Conservation (phyloP, 148 eudicot genomes). For the Nepenthes gracilis region DNA sequence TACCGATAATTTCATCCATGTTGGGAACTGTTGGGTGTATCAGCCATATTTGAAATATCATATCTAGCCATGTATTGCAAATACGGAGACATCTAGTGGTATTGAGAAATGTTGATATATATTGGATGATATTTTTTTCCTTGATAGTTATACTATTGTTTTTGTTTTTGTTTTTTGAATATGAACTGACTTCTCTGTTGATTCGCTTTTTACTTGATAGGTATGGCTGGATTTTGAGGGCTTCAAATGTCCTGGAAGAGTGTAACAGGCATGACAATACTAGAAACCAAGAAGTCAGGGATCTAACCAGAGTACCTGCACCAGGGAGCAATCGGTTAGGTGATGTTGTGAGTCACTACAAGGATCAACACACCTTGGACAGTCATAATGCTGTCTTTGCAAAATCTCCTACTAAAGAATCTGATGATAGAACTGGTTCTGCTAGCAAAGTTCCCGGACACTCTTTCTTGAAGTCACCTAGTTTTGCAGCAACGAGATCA, state of each 20-base stretch:
- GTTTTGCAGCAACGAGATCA: conserved; percentile 12
- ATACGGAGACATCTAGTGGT: too few species aligned
- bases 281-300: conserved; percentile 6
- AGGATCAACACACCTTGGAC: conserved; percentile 21
- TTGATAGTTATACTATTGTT: background rate
- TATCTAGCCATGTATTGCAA: too few species aligned
- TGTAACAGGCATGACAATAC: conserved; percentile 10
- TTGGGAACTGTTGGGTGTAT: too few species aligned
- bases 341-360: conserved; percentile 11
- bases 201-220: conserved; percentile 22
- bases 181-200: background rate
- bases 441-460: conserved; percentile 9
- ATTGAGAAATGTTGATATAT: too few species aligned
- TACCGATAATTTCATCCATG: too few species aligned
- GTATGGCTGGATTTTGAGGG: conserved; percentile 85
- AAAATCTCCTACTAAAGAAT: conserved; percentile 14
- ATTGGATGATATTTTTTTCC: background rate
- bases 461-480: conserved; percentile 11
- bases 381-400: conserved; percentile 8
- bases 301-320: conserved; percentile 9
- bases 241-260: conserved; percentile 19
- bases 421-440: conserved; percentile 13
- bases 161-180: background rate
- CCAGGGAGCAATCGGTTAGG: conserved; percentile 14
- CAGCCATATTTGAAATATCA: too few species aligned